Conservation (phyloP, 805 yeast genomes). For the Saccharomycopsis fibuligera region DNA sequence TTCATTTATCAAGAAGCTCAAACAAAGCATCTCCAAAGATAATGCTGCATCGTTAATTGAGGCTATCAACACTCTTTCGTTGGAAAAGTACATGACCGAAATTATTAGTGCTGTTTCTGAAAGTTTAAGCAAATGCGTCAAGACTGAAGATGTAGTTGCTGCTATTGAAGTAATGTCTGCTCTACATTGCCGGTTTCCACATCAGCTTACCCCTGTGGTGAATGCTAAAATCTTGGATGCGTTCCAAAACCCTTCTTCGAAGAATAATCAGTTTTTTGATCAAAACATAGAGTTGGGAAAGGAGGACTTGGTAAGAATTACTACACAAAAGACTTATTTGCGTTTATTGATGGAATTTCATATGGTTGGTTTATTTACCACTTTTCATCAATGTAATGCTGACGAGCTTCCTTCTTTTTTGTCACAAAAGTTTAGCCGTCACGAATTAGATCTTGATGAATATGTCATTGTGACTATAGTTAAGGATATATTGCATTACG, state of each 20-base stretch:
- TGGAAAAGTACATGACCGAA: constrained; percentile 73
- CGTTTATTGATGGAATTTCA: constrained; percentile 53
- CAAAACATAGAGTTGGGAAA: constrained; percentile 26
- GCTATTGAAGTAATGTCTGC: constrained; percentile 63
- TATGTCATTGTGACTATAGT: too few relatives aligned
- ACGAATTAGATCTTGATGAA: too few relatives aligned
- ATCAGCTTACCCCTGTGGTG: constrained; percentile 43
- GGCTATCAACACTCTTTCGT: constrained; percentile 55
- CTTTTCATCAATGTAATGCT: constrained; percentile 35
- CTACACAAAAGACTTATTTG: constrained; percentile 41
- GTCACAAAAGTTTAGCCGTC: too few relatives aligned
- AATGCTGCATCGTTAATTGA: constrained; percentile 37
- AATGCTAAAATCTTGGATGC: constrained; percentile 28
- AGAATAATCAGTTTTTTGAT: constrained; percentile 24
- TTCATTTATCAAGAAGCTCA: constrained; percentile 67
- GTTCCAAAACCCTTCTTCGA: constrained; percentile 23
- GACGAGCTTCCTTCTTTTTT: constrained; percentile 7
- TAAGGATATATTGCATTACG: constrained; percentile 39
- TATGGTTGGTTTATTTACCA: constrained; percentile 48
- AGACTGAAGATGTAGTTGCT: constrained; percentile 52
- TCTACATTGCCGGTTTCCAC: constrained; percentile 68
- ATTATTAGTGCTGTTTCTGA: constrained; percentile 57
- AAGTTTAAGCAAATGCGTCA: constrained; percentile 46
- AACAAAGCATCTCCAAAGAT: constrained; percentile 50
- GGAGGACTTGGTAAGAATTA: constrained; percentile 37